Evolutionary conservation across 768 basidiomycete genomes (phyloP), one percentile per base, ranked within the genome.

Genomic region (Flagelloscypha sp.): DNA sequence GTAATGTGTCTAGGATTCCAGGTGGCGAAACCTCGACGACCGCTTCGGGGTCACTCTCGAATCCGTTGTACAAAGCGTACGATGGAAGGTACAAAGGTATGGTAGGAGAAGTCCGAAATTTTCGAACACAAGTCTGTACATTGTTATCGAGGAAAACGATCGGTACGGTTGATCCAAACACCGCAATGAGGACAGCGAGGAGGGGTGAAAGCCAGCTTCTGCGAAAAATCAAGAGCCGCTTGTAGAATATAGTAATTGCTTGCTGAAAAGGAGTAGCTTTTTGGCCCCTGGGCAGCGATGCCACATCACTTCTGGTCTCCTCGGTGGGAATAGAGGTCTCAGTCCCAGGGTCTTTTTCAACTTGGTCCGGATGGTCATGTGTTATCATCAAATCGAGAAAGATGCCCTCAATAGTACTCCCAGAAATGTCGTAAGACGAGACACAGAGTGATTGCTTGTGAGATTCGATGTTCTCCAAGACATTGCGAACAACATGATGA

Each of bases 361-460:
- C 43, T 10, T 63, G 56, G 18, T 68, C 58, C 11, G 22, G 29
- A 2, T 30, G 47, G 16, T 27, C 37, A 35, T 53, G 48, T 3
- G 66, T 59, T 30, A 55, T 55, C 81, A 86, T 84, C 12, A 89
- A 56, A 25, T 70, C 66, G 13, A 89, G 65, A 60, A 89, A 88
- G 29, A 89, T 81, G 38, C 86, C 82, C 53, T 89, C 85, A 25
- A 89, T 79, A 6, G 82, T 74, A 1, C 84, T 79, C 7, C 81
- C 78, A 15, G 81, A 56, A 16, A 85, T 65, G 37, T 85, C 79
- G 47, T 79, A 83, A 0, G 73, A 74, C 0, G 48, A 48, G 24
- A 84, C 59, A 7, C 50, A 40, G 27, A 64, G 59, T 0, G 44
- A 41, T 6, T 37, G 45, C 24, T 57, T 59, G 23, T 75, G 63